Percentiles rank a stretch among this genome's conserved stretches.
phyloP scores from a whole-genome alignment of 371 early-diverging fungal species.

The Actinomortierella ambigua region DNA sequence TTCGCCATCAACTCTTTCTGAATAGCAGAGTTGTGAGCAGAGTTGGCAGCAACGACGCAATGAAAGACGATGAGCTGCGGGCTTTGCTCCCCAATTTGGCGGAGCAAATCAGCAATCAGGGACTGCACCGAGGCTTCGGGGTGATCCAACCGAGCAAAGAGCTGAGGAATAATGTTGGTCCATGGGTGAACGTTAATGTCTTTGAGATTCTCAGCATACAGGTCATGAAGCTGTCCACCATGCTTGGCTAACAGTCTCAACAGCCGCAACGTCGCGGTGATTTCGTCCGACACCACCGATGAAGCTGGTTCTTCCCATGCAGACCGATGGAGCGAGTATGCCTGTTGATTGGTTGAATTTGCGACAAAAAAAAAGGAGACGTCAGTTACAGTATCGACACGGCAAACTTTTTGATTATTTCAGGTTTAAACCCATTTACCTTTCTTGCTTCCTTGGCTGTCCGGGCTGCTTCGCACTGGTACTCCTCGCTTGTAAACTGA shows the following conservation, averaged over 20 bases:
- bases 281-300: constrained; percentile 45
- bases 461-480: constrained; percentile 25
- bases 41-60: constrained; percentile 65
- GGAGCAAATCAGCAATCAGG: constrained; percentile 56
- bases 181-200: constrained; percentile 61
- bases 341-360: too few species aligned
- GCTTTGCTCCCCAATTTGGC: constrained; percentile 59
- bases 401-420: too few species aligned
- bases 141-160: constrained; percentile 77
- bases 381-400: neutral
- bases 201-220: constrained; percentile 51
- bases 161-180: constrained; percentile 79
- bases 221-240: constrained; percentile 54
- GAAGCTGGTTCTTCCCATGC: neutral
- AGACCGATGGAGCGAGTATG: too few species aligned
- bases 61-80: constrained; percentile 78
- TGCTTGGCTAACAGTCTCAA: constrained; percentile 70
- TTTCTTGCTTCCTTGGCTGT: constrained; percentile 16
- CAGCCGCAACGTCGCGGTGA: constrained; percentile 70
- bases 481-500: constrained; percentile 34
- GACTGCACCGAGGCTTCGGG: constrained; percentile 61
- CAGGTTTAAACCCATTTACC: too few species aligned
- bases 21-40: constrained; percentile 52
- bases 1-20: constrained; percentile 48
- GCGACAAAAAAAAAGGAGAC: neutral